Evolutionary conservation across 2,329 filamentous ascomycete species (phyloP).

Genomic region (Phialocephala sp.): DNA sequence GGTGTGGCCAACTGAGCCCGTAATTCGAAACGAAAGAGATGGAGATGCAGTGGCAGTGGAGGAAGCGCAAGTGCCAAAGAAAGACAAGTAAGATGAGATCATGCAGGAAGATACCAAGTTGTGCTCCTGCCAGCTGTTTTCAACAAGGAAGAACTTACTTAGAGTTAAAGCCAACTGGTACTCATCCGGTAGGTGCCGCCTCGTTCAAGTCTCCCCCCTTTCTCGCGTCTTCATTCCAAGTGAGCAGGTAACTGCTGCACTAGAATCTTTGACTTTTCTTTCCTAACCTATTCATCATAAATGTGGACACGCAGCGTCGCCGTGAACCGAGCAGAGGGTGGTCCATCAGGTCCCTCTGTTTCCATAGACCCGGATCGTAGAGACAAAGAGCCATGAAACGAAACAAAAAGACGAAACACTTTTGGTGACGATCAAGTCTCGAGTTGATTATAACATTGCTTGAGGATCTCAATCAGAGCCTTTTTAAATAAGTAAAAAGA

Average conservation of each 20-base stretch:
- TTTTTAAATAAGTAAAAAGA: neutral
- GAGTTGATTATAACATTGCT: conserved; percentile 1
- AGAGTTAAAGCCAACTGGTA: no score
- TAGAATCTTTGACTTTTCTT: no score
- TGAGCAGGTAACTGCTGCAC: no score
- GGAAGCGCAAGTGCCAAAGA: neutral
- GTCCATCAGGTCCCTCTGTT: neutral
- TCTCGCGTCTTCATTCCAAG: no score
- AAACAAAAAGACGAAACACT: conserved; percentile 5
- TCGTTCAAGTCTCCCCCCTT: no score
- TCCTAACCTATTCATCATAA: no score
- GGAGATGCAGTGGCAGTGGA: neutral
- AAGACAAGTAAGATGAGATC: neutral
- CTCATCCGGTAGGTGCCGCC: no score
- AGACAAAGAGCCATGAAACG: conserved; percentile 1
- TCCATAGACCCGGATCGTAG: neutral
- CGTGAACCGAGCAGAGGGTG: neutral
- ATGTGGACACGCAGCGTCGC: no score
- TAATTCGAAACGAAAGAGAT: neutral
- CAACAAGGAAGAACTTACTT: no score
- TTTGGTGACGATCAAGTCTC: neutral
- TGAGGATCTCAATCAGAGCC: neutral
- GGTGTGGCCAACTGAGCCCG: neutral
- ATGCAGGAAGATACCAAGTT: neutral
- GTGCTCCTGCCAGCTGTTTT: no score